Evolutionary conservation across 441 rosid genomes (phyloP).

Genomic region (Gossypium trilobum): DNA sequence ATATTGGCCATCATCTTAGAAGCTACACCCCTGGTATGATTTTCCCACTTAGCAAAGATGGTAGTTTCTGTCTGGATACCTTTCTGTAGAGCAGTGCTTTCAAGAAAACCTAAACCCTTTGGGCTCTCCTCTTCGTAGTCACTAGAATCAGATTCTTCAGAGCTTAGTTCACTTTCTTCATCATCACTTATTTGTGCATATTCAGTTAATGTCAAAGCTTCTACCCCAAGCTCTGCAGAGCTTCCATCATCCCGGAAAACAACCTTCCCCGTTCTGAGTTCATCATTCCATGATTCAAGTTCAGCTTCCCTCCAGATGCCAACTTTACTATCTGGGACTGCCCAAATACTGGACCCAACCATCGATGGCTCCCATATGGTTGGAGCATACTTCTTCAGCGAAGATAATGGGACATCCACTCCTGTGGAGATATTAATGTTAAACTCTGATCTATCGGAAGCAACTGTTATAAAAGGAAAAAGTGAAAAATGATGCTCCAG

Average conservation of each 20-base stretch:
- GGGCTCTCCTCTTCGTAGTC: conserved; percentile 49
- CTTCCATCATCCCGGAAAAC: conserved; percentile 70
- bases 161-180: conserved; percentile 50
- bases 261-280: conserved; percentile 48
- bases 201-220: conserved; percentile 47
- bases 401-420: conserved; percentile 58
- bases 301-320: conserved; percentile 82
- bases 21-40: conserved; percentile 87
- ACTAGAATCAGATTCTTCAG: conserved; percentile 49
- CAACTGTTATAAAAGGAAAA: background rate
- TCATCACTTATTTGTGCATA: conserved; percentile 51
- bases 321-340: conserved; percentile 42
- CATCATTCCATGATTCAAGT: conserved; percentile 85
- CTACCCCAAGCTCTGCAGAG: conserved; percentile 48
- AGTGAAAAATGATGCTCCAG: background rate
- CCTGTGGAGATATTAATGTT: conserved; percentile 38
- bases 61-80: conserved; percentile 73
- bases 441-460: conserved; percentile 15
- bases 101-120: conserved; percentile 67
- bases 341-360: conserved; percentile 81
- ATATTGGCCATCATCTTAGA: conserved; percentile 94
- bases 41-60: conserved; percentile 90
- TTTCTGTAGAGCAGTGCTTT: conserved; percentile 39
- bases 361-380: conserved; percentile 61
- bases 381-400: conserved; percentile 53